Evolutionary conservation across 306 rosid species (phyloP).

Genomic region (Casuarina glauca): DNA sequence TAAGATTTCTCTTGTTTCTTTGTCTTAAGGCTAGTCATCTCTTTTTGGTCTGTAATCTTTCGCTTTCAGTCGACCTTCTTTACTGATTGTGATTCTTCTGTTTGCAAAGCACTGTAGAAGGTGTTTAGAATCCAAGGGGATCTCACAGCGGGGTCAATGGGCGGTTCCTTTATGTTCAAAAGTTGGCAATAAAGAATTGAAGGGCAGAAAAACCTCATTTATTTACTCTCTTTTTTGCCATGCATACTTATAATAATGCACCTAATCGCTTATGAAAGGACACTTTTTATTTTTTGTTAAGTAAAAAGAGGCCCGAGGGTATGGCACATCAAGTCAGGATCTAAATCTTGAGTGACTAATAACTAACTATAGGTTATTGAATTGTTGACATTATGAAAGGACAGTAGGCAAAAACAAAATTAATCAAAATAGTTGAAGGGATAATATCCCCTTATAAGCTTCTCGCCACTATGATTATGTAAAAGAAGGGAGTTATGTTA

Average conservation of each 20-base stretch:
- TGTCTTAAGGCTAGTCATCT: slow-evolving; percentile 31
- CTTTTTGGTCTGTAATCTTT: slow-evolving; percentile 38
- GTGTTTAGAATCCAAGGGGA: slow-evolving; percentile 58
- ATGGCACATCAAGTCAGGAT: too few relatives aligned
- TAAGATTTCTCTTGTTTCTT: slow-evolving; percentile 38
- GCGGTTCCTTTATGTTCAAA: slow-evolving; percentile 15
- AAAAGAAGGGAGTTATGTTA: too few relatives aligned
- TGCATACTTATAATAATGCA: background rate
- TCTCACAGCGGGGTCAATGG: slow-evolving; percentile 34
- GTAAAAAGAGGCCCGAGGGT: background rate
- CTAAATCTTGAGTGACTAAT: too few relatives aligned
- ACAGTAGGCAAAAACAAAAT: too few relatives aligned
- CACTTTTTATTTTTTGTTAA: background rate
- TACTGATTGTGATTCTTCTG: slow-evolving; percentile 26
- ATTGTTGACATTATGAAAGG: too few relatives aligned
- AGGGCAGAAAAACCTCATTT: too few relatives aligned
- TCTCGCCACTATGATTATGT: too few relatives aligned
- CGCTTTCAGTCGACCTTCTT: slow-evolving; percentile 36
- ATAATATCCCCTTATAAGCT: background rate
- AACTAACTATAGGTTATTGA: too few relatives aligned
- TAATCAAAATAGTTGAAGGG: too few relatives aligned
- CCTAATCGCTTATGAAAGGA: too few relatives aligned
- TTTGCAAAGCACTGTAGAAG: slow-evolving; percentile 30
- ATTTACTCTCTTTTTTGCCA: background rate
- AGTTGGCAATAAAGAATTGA: slow-evolving; percentile 4